Base-by-base conservation (phyloP, 495 filamentous ascomycete genomes). In the Thozetella sp. region DNA sequence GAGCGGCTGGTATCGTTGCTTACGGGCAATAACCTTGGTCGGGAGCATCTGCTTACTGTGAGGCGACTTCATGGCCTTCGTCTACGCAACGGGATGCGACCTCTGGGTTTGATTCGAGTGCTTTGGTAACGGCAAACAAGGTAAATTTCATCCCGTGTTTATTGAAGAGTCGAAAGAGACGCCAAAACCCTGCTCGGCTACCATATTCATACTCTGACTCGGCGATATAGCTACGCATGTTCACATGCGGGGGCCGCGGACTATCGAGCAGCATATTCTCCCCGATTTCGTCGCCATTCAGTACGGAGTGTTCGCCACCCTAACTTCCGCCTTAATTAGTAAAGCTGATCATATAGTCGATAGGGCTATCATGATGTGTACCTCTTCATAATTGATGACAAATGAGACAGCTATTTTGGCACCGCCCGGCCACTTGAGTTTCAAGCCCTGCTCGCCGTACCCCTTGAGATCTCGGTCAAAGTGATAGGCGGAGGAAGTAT, bases 171-270 rank as follows among this genome's bases (percentile, higher is more conserved):
- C 72, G 61, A 52, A 78, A 63, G 23, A 78, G 52, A 13, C 75
- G 59, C 73, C 75, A 78, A 56, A 76, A 64, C 4, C 73, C 75
- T 2, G 72, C 63, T 1, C 72, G 65, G 1, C 66, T 65, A 12
- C 75, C 75, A 52, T 78, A 78, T 37, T 78, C 73, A 54, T 78
- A 78, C 55, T 76, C 72, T n/a, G n/a, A n/a, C n/a, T n/a, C n/a
- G n/a, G n/a, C n/a, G n/a, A n/a, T n/a, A n/a, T n/a, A n/a, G n/a
- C n/a, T n/a, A n/a, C n/a, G n/a, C n/a, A n/a, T 51, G 57, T 64
- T 61, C 19, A 56, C 25, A 58, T n/a, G n/a, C n/a, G n/a, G n/a
- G n/a, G n/a, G n/a, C n/a, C n/a, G n/a, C n/a, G n/a, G n/a, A n/a
- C n/a, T n/a, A n/a, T n/a, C n/a, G n/a, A n/a, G n/a, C n/a, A n/a